phyloP scores from a whole-genome alignment of 108 stramenopile species.

The Pseudonitzschia multiseries region DNA sequence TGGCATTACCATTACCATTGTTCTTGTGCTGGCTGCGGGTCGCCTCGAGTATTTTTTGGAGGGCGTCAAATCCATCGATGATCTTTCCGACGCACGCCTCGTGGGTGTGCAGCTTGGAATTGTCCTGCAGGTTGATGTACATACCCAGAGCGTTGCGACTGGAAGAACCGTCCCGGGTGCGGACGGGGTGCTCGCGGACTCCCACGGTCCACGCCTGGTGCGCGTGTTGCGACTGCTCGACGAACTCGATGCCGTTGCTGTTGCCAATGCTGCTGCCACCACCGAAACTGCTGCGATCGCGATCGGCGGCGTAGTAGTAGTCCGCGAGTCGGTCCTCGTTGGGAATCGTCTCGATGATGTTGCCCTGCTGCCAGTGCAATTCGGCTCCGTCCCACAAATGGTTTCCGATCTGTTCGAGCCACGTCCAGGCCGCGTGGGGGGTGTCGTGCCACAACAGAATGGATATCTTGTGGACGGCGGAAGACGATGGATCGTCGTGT shows the following conservation, averaged over 20 bases:
- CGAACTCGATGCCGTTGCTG: background rate
- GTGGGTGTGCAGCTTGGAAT: constrained; percentile 37
- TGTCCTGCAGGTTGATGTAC: constrained; percentile 54
- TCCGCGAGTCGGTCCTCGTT: background rate
- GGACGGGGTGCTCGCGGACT: constrained; percentile 27
- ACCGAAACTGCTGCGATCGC: background rate
- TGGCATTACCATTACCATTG: background rate
- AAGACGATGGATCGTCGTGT: no score
- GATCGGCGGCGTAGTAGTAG: background rate
- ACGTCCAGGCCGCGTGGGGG: constrained; percentile 58
- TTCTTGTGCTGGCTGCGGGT: background rate
- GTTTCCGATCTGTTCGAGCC: constrained; percentile 48
- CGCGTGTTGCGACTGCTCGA: constrained; percentile 1
- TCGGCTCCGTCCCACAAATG: constrained; percentile 43
- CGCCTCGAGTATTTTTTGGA: constrained; percentile 40
- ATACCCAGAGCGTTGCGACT: constrained; percentile 16
- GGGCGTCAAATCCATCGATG: constrained; percentile 45
- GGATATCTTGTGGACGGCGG: constrained; percentile 18
- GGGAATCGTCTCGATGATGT: constrained; percentile 21
- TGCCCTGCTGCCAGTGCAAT: constrained; percentile 37
- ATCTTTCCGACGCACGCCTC: constrained; percentile 57
- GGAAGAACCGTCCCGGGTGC: background rate
- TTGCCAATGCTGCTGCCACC: background rate
- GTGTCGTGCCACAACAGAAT: constrained; percentile 53
- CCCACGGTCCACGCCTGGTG: constrained; percentile 57